Conservation (phyloP, 495 filamentous ascomycete species). For the Podospora comata region DNA sequence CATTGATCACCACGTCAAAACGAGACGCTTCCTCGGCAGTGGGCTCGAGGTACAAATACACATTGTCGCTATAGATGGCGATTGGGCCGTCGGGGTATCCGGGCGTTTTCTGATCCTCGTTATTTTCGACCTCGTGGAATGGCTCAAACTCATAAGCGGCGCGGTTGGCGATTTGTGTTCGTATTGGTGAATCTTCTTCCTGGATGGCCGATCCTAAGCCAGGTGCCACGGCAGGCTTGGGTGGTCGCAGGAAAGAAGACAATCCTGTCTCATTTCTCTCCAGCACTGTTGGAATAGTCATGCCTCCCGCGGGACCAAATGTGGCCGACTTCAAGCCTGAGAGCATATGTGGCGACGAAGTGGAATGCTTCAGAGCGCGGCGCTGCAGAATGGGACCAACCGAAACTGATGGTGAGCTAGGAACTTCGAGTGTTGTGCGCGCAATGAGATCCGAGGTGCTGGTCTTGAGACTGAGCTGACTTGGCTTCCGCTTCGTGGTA, state of each 20-base stretch:
- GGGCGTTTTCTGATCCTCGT: conserved; percentile 77
- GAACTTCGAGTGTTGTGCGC: conserved; percentile 42
- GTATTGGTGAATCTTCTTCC: conserved; percentile 79
- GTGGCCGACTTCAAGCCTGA: conserved; percentile 49
- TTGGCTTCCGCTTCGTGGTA: conserved; percentile 69
- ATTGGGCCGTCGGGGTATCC: conserved; percentile 92
- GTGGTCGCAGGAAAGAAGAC: conserved; percentile 47
- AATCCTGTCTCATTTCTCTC: conserved; percentile 49
- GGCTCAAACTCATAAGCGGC: conserved; percentile 51
- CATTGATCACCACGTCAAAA: conserved; percentile 93
- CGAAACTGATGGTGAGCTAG: conserved; percentile 41
- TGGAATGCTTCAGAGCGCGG: conserved; percentile 54
- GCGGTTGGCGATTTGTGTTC: conserved; percentile 53
- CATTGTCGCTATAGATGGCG: conserved; percentile 87
- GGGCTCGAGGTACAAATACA: conserved; percentile 89
- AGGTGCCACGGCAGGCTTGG: conserved; percentile 31
- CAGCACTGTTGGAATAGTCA: conserved; percentile 50
- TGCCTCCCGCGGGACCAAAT: conserved; percentile 52
- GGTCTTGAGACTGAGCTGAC: conserved; percentile 65
- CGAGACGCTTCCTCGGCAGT: conserved; percentile 76
- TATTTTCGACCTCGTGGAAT: conserved; percentile 51
- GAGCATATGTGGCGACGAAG: conserved; percentile 55
- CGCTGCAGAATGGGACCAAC: conserved; percentile 52
- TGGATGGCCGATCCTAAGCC: conserved; percentile 47
- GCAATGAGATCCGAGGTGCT: conserved; percentile 49